Conservation (phyloP, 768 basidiomycete species). For the Pholiota conissans region DNA sequence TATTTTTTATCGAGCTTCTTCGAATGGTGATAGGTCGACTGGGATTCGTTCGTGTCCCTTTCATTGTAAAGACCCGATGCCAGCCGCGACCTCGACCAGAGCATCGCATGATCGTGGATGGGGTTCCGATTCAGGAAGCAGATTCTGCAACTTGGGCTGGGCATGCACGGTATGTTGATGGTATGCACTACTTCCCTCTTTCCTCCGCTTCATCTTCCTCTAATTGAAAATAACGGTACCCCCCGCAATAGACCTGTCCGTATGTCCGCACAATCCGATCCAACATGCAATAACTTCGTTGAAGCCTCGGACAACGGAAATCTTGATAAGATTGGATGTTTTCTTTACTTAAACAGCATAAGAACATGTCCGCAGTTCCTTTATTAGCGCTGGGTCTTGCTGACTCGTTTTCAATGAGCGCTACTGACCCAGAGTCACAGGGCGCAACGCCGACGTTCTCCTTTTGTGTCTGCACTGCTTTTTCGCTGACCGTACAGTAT, state of each 20-base stretch:
- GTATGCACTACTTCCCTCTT: background rate
- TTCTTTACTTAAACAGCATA: too few relatives aligned
- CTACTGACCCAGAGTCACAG: background rate
- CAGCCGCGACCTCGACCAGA: too few relatives aligned
- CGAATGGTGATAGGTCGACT: too few relatives aligned
- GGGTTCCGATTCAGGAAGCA: too few relatives aligned
- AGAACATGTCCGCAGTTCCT: background rate
- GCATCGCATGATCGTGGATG: too few relatives aligned
- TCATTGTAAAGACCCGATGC: too few relatives aligned
- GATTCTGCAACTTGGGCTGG: too few relatives aligned
- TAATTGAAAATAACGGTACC: background rate
- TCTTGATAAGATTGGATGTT: background rate
- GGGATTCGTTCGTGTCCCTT: too few relatives aligned
- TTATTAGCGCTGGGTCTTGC: background rate
- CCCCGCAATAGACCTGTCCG: background rate
- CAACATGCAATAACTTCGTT: slow-evolving; percentile 2
- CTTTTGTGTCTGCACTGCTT: background rate
- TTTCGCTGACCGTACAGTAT: background rate
- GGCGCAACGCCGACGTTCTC: background rate
- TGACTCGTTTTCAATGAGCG: background rate
- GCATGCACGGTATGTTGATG: too few relatives aligned
- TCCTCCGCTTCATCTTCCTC: background rate
- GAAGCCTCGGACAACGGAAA: slow-evolving; percentile 5
- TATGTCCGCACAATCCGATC: background rate
- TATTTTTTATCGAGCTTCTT: too few relatives aligned